These are phyloP conservation scores for Neurospora sp. DNA, from an alignment of 495 filamentous ascomycete genomes.

Conservation along the genomic window DNA sequence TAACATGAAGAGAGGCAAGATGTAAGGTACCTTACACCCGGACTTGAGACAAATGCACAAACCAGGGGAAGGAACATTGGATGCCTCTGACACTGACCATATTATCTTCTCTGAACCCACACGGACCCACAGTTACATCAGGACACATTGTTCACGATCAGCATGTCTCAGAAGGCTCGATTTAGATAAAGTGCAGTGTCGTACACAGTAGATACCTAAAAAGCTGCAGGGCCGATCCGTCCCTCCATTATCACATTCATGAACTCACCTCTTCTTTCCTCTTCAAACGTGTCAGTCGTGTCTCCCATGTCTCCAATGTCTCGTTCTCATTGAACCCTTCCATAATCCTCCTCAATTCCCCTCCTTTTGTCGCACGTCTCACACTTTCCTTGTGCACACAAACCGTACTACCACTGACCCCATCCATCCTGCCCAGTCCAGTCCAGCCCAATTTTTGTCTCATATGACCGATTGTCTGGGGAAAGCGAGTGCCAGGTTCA, in stretches of 20 bases:
- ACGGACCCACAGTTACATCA: neutral
- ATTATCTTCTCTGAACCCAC: neutral
- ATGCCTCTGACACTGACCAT: neutral
- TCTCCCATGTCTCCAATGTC: neutral
- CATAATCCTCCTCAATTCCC: neutral
- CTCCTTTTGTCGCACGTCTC: neutral
- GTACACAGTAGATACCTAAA: neutral
- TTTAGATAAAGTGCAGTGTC: neutral
- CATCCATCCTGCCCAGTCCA: neutral
- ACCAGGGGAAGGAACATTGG: neutral
- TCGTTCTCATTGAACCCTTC: neutral
- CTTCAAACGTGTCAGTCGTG: too few relatives aligned
- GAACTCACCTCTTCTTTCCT: too few relatives aligned
- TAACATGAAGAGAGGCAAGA: neutral
- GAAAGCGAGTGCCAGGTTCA: neutral
- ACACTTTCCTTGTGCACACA: neutral
- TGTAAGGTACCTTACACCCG: neutral
- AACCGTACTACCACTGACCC: neutral
- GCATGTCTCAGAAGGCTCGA: neutral
- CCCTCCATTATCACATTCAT: neutral
- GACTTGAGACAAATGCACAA: neutral
- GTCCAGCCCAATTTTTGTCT: neutral
- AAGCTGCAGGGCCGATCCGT: neutral
- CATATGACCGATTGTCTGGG: neutral
- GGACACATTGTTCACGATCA: neutral